These are phyloP conservation scores for Stemphylium beticola DNA, from an alignment of 2,329 filamentous ascomycete genomes.

Conservation along the genomic window DNA sequence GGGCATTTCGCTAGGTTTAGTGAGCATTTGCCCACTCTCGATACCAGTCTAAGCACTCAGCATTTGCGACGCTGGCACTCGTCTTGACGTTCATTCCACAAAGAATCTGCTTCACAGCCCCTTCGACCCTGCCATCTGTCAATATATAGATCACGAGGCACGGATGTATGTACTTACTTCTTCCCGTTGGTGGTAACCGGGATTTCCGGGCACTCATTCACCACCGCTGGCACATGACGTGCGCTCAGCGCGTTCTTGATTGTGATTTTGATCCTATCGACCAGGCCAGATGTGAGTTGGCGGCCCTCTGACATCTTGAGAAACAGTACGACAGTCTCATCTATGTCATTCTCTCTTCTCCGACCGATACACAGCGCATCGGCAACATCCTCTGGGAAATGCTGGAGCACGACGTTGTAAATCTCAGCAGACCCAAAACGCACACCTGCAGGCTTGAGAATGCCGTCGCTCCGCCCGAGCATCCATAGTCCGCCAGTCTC, in stretches of 20 bases:
- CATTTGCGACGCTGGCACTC: slow-evolving; percentile 91
- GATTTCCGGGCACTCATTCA: slow-evolving; percentile 85
- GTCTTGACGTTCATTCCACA: slow-evolving; percentile 87
- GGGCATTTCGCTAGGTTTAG: not conserved
- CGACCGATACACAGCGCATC: slow-evolving; percentile 89
- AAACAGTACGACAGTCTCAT: slow-evolving; percentile 90
- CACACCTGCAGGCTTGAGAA: slow-evolving; percentile 90
- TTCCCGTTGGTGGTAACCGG: slow-evolving; percentile 94
- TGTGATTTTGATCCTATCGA: slow-evolving; percentile 66
- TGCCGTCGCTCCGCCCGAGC: slow-evolving; percentile 90
- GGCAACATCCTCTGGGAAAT: slow-evolving; percentile 78
- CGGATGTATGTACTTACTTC: slow-evolving; percentile 66
- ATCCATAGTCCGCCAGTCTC: slow-evolving; percentile 81
- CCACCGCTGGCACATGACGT: slow-evolving; percentile 83
- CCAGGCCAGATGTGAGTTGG: slow-evolving; percentile 66
- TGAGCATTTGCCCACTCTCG: slow-evolving; percentile 65
- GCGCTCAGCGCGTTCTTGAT: slow-evolving; percentile 82
- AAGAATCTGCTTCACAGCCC: slow-evolving; percentile 94
- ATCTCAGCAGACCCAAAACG: slow-evolving; percentile 94
- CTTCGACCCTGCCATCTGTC: slow-evolving; percentile 72
- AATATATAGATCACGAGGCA: slow-evolving; percentile 1
- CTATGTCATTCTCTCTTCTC: slow-evolving; percentile 70
- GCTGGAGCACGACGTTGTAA: slow-evolving; percentile 88
- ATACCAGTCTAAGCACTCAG: slow-evolving; percentile 88
- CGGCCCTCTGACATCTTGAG: slow-evolving; percentile 72